phyloP scores from a whole-genome alignment of 805 yeast species.

The Myxozyma nipponensis region DNA sequence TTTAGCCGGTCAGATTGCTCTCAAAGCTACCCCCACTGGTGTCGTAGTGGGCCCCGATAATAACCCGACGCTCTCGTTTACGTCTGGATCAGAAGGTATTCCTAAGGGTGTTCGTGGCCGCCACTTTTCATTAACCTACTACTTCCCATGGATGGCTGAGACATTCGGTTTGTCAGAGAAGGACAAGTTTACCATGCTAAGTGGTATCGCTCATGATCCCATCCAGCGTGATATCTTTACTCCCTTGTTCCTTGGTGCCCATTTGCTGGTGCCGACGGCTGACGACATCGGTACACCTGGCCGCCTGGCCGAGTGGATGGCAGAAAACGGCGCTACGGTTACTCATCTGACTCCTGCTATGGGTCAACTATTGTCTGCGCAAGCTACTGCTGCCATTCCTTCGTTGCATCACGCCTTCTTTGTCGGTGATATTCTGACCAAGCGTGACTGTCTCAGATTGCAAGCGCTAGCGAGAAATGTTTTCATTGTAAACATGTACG shows the following conservation, averaged over 20 bases:
- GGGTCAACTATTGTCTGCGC: constrained; percentile 97
- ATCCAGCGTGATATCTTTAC: constrained; percentile 99
- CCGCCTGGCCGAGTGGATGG: constrained; percentile 95
- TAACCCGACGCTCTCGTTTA: constrained; percentile 92
- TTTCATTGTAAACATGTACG: constrained; percentile 93
- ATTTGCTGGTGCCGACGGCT: constrained; percentile 84
- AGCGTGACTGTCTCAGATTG: constrained; percentile 90
- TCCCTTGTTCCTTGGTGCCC: constrained; percentile 94
- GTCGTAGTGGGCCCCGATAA: constrained; percentile 96
- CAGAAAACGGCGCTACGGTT: constrained; percentile 81
- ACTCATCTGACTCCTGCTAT: constrained; percentile 98
- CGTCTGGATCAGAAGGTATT: constrained; percentile 96
- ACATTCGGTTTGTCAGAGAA: constrained; percentile 69
- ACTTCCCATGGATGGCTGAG: constrained; percentile 98
- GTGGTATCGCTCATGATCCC: constrained; percentile 99
- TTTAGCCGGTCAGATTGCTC: constrained; percentile 46
- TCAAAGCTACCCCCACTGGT: constrained; percentile 62
- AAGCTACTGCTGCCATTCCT: constrained; percentile 84
- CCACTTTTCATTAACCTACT: constrained; percentile 93
- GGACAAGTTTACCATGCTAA: constrained; percentile 93
- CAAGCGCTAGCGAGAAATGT: constrained; percentile 91
- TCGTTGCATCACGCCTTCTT: constrained; percentile 91
- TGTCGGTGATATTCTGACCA: constrained; percentile 95
- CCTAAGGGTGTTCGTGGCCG: constrained; percentile 99
- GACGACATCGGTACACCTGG: constrained; percentile 99